Evolutionary conservation across 2,329 filamentous ascomycete genomes (phyloP), one percentile per base, ranked within the genome.

Genomic region (Clonostachys solani): DNA sequence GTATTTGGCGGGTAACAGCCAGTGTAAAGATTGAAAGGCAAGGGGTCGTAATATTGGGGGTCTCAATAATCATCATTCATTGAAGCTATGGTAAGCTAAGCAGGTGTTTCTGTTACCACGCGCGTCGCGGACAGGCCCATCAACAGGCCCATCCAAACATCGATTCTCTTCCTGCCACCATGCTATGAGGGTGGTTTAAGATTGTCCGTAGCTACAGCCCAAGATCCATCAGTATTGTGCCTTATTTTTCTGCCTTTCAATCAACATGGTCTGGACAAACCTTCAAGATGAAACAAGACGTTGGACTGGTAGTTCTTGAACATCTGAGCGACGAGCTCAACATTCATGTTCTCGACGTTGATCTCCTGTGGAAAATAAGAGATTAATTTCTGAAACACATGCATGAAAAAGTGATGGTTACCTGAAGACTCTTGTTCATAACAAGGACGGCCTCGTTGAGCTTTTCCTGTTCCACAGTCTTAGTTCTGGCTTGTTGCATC

Each of bases 271-370:
- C n/a, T 15, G 3, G 40, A 29, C 64, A 55, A 74, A 95, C 94
- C 94, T 83, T 97, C 94, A 6, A 99, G 78, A 60, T 99, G 94
- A 65, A 99, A 97, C 6, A 97, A 73, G 13, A 97, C 92, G 59
- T 97, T 99, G 12, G 91, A 96, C 66, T 96, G 92, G 65, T 99
- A 99, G 70, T 97, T 99, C 74, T 97, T 96, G 77, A 97, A 99
- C 94, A 99, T 99, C 64, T 97, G 92, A 1, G 92, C 92, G 6
- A 97, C 94, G 4, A 97, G 79, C 71, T 97, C 94, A 35, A 96
- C 90, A 62, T 99, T 95, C 91, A 97, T 96, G 66, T 97, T 99
- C 60, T 96, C 89, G 47, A 96, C 86, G 62, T 97, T 97, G 77
- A 97, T 96, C 56, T 97, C 92, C 88, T 96, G 57, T 3, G 9